Conservation (phyloP, 805 yeast genomes). For the Suhomyces sp. region DNA sequence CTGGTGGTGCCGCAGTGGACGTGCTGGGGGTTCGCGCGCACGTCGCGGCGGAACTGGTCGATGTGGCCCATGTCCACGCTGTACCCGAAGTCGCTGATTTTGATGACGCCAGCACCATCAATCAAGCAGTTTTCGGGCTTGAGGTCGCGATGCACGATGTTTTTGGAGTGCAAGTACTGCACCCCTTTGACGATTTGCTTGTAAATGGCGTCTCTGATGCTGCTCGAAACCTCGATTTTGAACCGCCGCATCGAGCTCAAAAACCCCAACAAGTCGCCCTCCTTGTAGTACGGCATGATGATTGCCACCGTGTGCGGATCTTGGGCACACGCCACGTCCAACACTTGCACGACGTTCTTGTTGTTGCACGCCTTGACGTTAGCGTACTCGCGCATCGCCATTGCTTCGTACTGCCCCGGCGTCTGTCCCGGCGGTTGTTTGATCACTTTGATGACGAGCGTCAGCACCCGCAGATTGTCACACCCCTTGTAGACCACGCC, state of each 20-base stretch:
- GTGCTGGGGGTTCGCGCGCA: slow-evolving; percentile 13
- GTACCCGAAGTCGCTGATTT: slow-evolving; percentile 52
- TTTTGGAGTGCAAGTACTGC: slow-evolving; percentile 39
- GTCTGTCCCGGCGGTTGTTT: slow-evolving; percentile 16
- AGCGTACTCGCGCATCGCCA: slow-evolving; percentile 24
- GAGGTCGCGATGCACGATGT: slow-evolving; percentile 49
- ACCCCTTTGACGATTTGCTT: slow-evolving; percentile 46
- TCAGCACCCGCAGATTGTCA: slow-evolving; percentile 15
- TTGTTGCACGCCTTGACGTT: slow-evolving; percentile 26
- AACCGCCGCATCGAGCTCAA: slow-evolving; percentile 38
- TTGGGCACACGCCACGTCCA: slow-evolving; percentile 21
- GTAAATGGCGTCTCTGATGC: slow-evolving; percentile 45
- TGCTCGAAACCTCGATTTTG: slow-evolving; percentile 26
- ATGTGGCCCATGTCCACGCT: slow-evolving; percentile 21
- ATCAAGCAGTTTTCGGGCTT: slow-evolving; percentile 55
- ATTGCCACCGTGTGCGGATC: slow-evolving; percentile 26
- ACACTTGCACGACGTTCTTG: slow-evolving; percentile 26
- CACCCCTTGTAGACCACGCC: slow-evolving; percentile 35
- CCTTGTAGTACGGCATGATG: slow-evolving; percentile 39
- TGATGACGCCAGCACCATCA: slow-evolving; percentile 42
- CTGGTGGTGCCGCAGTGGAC: slow-evolving; percentile 48
- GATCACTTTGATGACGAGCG: slow-evolving; percentile 31
- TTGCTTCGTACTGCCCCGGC: neutral
- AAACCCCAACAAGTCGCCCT: slow-evolving; percentile 48
- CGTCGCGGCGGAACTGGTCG: neutral